phyloP scores from a whole-genome alignment of 352 stramenopile species.

The Elongisporangium prolatum region DNA sequence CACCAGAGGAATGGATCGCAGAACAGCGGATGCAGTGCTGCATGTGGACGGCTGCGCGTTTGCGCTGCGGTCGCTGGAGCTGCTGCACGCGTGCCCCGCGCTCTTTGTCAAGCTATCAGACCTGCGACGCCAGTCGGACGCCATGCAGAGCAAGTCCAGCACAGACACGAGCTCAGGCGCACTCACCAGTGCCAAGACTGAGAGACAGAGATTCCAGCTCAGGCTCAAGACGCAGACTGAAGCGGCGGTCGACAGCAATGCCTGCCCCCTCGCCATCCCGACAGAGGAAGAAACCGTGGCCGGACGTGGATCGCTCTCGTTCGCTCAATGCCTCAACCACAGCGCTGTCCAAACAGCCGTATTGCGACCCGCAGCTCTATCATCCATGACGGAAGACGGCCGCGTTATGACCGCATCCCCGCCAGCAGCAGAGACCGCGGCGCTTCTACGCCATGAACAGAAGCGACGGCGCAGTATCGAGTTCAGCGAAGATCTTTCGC shows the following conservation, averaged over 20 bases:
- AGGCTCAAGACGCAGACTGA: neutral
- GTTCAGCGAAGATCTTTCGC: neutral
- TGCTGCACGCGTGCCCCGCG: constrained; percentile 28
- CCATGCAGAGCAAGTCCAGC: constrained; percentile 1
- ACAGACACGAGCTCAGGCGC: neutral
- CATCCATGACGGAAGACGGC: neutral
- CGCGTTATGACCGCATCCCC: neutral
- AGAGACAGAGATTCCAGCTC: neutral
- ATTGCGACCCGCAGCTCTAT: neutral
- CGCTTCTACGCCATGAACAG: neutral
- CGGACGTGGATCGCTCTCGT: neutral
- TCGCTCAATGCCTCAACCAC: constrained; percentile 7
- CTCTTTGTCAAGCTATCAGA: constrained; percentile 29
- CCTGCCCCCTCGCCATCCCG: constrained; percentile 1
- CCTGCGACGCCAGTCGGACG: constrained; percentile 10
- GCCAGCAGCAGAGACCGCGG: neutral
- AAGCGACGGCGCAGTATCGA: neutral
- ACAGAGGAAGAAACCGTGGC: neutral
- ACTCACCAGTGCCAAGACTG: neutral
- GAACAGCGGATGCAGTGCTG: constrained; percentile 29
- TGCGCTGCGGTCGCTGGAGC: constrained; percentile 24
- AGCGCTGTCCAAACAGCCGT: neutral
- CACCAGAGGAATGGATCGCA: neutral
- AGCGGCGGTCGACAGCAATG: neutral
- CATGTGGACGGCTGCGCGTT: constrained; percentile 51